phyloP scores from a whole-genome alignment of 2,329 filamentous ascomycete genomes.

The Scedosporium minutisporum region DNA sequence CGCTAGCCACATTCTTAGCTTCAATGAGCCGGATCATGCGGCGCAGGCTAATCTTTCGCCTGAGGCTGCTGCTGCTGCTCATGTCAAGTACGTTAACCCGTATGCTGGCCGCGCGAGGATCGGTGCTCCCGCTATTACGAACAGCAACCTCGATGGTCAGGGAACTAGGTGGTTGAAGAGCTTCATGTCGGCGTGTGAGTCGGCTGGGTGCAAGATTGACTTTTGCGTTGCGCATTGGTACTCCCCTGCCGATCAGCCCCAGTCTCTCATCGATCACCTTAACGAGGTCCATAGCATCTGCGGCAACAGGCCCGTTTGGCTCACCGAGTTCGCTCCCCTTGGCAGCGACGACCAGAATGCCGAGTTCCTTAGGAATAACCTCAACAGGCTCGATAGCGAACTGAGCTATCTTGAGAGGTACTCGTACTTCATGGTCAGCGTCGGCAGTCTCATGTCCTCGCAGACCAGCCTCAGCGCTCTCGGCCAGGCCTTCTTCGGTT shows the following conservation, averaged over 20 bases:
- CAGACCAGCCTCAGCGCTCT: conserved; percentile 30
- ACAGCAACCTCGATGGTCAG: conserved; percentile 38
- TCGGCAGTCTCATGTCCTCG: conserved; percentile 31
- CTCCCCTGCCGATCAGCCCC: conserved; percentile 33
- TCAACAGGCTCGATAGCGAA: conserved; percentile 34
- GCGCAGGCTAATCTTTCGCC: conserved; percentile 50
- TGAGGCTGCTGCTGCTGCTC: conserved; percentile 38
- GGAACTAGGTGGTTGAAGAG: conserved; percentile 47
- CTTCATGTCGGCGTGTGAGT: conserved; percentile 42
- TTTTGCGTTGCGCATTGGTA: conserved; percentile 60
- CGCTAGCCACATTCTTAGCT: conserved; percentile 49
- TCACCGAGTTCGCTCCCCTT: conserved; percentile 54
- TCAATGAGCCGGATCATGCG: conserved; percentile 61
- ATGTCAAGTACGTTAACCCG: conserved; percentile 45
- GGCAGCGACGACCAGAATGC: conserved; percentile 32
- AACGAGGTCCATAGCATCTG: conserved; percentile 34
- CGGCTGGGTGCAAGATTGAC: conserved; percentile 41
- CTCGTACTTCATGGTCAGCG: conserved; percentile 42
- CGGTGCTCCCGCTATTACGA: conserved; percentile 52
- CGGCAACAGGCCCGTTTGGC: conserved; percentile 44
- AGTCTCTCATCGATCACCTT: conserved; percentile 47
- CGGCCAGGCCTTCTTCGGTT: conserved; percentile 38
- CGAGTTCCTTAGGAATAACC: conserved; percentile 39
- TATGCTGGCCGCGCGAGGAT: conserved; percentile 44
- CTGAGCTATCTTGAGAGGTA: conserved; percentile 44